phyloP scores from a whole-genome alignment of 106 monocot species.

The Apostasia shenzhenica region DNA sequence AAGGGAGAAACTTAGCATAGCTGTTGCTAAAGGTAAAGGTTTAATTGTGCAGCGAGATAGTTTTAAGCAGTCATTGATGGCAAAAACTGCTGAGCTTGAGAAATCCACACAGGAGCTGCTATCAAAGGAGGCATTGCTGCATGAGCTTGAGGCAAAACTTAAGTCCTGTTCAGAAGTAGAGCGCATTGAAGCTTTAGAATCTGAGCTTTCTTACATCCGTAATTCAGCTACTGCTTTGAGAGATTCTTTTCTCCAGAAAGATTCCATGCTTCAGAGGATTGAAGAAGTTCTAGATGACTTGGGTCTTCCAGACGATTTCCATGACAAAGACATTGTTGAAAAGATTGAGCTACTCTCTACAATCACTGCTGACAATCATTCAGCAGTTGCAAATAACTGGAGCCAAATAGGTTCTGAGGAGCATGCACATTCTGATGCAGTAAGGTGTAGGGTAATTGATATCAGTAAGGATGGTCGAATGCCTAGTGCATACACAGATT shows the following conservation, averaged over 20 bases:
- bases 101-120: constrained; percentile 55
- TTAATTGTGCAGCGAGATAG: constrained; percentile 80
- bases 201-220: constrained; percentile 94
- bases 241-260: constrained; percentile 93
- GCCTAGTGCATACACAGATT: constrained; percentile 18
- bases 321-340: constrained; percentile 75
- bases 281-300: constrained; percentile 92
- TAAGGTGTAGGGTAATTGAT: constrained; percentile 20
- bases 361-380: constrained; percentile 30
- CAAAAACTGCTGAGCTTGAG: constrained; percentile 74
- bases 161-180: constrained; percentile 77
- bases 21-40: constrained; percentile 97
- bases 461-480: constrained; percentile 25
- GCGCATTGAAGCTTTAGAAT: constrained; percentile 91
- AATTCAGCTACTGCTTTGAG: constrained; percentile 91
- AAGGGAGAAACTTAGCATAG: constrained; percentile 89
- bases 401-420: constrained; percentile 26
- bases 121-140: constrained; percentile 49
- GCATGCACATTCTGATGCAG: constrained; percentile 41
- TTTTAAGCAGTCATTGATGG: constrained; percentile 75
- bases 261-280: constrained; percentile 88
- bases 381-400: constrained; percentile 30
- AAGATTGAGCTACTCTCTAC: constrained; percentile 77
- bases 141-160: constrained; percentile 67
- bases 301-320: constrained; percentile 81